Percentiles rank a stretch among this genome's conserved stretches.
These are phyloP conservation scores for Lenwebbia sp. DNA, from an alignment of 345 rosid genomes.

Conservation along the genomic window DNA sequence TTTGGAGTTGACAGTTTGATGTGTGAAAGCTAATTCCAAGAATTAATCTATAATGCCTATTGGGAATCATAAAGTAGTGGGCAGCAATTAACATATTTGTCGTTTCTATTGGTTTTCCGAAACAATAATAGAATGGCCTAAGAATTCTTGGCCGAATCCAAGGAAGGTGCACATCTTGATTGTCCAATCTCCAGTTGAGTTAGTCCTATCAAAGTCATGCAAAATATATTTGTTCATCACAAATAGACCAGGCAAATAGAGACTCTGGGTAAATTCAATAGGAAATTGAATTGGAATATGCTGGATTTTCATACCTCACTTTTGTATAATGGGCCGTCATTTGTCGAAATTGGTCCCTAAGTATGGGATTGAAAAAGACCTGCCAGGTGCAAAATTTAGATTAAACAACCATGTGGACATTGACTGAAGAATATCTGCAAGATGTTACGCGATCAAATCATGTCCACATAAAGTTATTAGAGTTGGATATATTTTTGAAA, in stretches of 20 bases:
- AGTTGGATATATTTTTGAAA: neutral
- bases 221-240: neutral
- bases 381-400: neutral
- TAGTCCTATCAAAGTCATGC: constrained; percentile 19
- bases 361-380: constrained; percentile 53
- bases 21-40: neutral
- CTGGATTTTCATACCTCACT: constrained; percentile 29
- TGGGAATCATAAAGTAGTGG: neutral
- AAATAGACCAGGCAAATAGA: neutral
- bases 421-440: neutral
- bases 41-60: no score
- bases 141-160: constrained; percentile 61
- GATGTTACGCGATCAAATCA: neutral
- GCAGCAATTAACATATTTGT: constrained; percentile 24
- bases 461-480: neutral
- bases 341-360: constrained; percentile 22
- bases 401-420: neutral
- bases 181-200: constrained; percentile 38
- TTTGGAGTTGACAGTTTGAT: neutral
- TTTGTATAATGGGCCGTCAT: constrained; percentile 19
- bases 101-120: constrained; percentile 68
- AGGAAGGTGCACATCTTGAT: constrained; percentile 44
- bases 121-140: constrained; percentile 56
- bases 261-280: neutral
- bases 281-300: neutral